These are phyloP conservation scores for Fusarium piperis DNA, from an alignment of 2,329 filamentous ascomycete species.

Conservation along the genomic window DNA sequence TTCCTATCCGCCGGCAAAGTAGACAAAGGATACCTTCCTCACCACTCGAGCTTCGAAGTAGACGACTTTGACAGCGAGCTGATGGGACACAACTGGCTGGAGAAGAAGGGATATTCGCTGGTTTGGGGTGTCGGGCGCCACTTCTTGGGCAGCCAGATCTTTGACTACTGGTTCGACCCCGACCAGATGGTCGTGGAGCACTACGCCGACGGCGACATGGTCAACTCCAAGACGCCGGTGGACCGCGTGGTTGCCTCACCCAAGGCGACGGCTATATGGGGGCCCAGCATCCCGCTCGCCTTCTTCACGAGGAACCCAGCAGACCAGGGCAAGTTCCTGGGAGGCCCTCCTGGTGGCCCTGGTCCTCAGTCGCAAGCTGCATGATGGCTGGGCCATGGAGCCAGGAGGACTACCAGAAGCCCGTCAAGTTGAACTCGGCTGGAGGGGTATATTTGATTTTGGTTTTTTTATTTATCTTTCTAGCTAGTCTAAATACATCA, in stretches of 20 bases:
- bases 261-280: slow-evolving; percentile 27
- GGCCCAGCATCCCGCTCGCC: slow-evolving; percentile 23
- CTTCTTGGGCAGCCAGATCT: slow-evolving; percentile 68
- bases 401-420: too few species aligned
- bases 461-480: too few species aligned
- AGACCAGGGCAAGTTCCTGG: too few species aligned
- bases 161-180: slow-evolving; percentile 71
- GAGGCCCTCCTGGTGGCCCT: too few species aligned
- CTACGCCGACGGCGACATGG: slow-evolving; percentile 70
- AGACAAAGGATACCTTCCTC: slow-evolving; percentile 27
- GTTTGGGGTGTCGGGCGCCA: slow-evolving; percentile 72
- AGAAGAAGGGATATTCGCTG: slow-evolving; percentile 59
- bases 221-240: slow-evolving; percentile 56
- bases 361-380: too few species aligned
- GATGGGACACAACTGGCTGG: slow-evolving; percentile 68
- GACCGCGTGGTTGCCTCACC: slow-evolving; percentile 41
- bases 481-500: too few species aligned
- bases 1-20: too few species aligned
- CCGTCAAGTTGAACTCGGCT: too few species aligned
- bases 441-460: too few species aligned
- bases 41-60: slow-evolving; percentile 58
- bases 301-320: too few species aligned
- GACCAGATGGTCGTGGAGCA: slow-evolving; percentile 65
- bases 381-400: too few species aligned
- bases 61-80: slow-evolving; percentile 70